These are phyloP conservation scores for Xylaria nigripes DNA, from an alignment of 495 filamentous ascomycete species.

Conservation along the genomic window DNA sequence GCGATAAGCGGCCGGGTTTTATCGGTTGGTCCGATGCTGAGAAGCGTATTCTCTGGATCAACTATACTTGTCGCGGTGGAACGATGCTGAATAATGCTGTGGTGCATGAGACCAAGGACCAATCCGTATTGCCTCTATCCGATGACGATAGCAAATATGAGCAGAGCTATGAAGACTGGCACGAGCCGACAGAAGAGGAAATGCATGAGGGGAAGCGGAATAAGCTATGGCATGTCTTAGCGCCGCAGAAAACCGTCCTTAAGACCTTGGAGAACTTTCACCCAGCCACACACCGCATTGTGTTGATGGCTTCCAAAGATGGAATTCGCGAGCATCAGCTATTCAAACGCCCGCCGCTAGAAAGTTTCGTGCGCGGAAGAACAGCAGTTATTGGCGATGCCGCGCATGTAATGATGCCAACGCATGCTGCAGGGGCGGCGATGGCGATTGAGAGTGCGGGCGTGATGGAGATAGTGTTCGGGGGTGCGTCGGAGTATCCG, in stretches of 20 bases:
- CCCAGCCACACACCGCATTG: constrained; percentile 11
- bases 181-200: background rate
- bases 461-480: constrained; percentile 21
- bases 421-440: constrained; percentile 21
- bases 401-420: constrained; percentile 27
- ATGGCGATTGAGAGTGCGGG: constrained; percentile 23
- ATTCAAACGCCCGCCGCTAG: constrained; percentile 16
- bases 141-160: background rate
- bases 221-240: background rate
- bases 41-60: constrained; percentile 30
- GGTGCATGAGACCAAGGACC: constrained; percentile 19
- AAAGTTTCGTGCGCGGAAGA: constrained; percentile 20
- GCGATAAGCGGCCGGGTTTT: constrained; percentile 22
- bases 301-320: constrained; percentile 23
- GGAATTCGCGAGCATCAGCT: constrained; percentile 25
- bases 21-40: constrained; percentile 19
- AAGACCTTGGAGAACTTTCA: constrained; percentile 20
- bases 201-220: background rate
- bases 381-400: constrained; percentile 24
- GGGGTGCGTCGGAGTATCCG: background rate
- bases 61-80: constrained; percentile 39
- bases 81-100: constrained; percentile 25
- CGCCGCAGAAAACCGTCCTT: background rate
- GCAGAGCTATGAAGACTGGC: background rate
- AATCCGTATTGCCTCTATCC: background rate